Base-by-base conservation (phyloP, 257 asterid species). In the Penstemon davidsonii region DNA sequence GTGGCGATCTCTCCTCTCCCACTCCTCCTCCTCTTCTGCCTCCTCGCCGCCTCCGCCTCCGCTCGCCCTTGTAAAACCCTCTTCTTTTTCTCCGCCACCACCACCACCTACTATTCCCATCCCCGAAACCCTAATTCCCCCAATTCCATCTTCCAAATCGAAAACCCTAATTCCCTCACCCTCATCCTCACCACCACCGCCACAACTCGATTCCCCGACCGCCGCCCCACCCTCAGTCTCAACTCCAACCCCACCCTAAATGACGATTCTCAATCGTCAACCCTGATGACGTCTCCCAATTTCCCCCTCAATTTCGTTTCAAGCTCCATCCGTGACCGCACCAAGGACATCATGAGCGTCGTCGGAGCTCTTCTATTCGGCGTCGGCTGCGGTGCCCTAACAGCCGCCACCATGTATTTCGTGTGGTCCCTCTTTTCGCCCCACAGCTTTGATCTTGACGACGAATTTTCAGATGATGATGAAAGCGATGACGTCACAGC, bases 51-150 rank as follows among this genome's bases (percentile, higher is more conserved):
- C 64, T 19, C 83, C 25, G 80, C 70, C 74, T 42, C 79, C 66
- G 89, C 87, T 68, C 82, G 93, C 19, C 96, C 96, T 51, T 88
- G 93, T 76, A 88, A 88, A 62, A 84, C 89, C 45, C 73, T 88
- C 10, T 88, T 86, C 77, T 84, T 77, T 55, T 76, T 84, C 73
- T 71, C 88, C 66, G 64, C 85, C 72, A 64, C 85, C 73, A 65
- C 81, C 46, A 65, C 83, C 65, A 70, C 83, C 7, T 41, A 7
- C 54, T 6, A 49, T 66, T 61, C 82, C 67, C 64, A 33, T 42
- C 58, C 76, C 4, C 74, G 60, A 25, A 74, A 75, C 77, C 77
- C 90, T 66, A 71, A 77, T 33, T 3, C 43, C 80, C 74, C 78
- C 72, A 42, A 70, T 64, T 69, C 55, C 58, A 9, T 65, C 13